A percentile compares a stretch with the other conserved stretches of the same genome.
Evolutionary conservation across 2,329 filamentous ascomycete genomes (phyloP).

Genomic region (Botrytis pseudocinerea): DNA sequence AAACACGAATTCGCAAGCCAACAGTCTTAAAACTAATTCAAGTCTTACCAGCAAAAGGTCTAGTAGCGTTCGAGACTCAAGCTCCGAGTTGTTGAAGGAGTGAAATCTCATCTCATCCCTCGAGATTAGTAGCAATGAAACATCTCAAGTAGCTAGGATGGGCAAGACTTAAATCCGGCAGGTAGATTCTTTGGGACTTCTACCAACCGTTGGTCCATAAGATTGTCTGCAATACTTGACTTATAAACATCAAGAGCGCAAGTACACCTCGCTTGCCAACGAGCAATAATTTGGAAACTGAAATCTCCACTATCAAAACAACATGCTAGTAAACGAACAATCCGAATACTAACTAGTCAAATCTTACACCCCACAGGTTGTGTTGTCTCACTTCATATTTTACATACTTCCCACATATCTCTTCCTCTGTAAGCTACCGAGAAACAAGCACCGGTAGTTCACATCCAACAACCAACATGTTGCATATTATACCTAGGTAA

Average conservation of each 20-base stretch:
- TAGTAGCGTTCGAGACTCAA: neutral
- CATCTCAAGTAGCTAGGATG: neutral
- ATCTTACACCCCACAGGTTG: neutral
- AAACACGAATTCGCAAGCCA: neutral
- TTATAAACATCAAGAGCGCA: neutral
- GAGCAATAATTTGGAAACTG: neutral
- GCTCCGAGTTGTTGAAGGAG: neutral
- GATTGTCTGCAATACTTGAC: neutral
- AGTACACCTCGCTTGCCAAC: neutral
- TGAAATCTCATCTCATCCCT: neutral
- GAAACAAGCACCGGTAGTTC: neutral
- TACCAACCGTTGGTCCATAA: neutral
- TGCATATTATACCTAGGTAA: neutral
- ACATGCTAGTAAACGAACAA: neutral
- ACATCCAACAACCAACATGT: neutral
- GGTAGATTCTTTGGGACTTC: neutral
- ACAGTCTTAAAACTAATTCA: neutral
- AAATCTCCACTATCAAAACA: neutral
- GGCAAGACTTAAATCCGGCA: neutral
- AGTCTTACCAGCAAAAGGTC: neutral
- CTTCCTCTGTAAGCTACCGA: neutral
- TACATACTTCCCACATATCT: neutral
- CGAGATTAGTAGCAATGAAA: neutral
- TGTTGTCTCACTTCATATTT: neutral
- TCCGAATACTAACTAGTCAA: neutral